Conservation (phyloP, 331 rosid species). For the Cydonia oblonga region DNA sequence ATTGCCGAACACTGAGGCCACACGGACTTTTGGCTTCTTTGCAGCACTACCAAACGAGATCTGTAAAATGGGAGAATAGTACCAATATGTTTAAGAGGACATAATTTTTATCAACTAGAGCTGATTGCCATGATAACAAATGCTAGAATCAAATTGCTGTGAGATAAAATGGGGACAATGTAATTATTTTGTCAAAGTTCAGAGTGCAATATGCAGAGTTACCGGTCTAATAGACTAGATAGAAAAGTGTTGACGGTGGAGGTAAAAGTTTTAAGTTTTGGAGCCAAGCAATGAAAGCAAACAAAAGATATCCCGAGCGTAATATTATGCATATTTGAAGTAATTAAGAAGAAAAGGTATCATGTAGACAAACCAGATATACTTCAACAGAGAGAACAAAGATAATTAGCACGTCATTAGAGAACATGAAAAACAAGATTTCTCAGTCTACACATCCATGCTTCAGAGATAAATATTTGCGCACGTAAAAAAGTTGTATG, state of each 20-base stretch:
- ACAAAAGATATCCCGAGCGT: background rate
- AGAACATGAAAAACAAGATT: background rate
- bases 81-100: background rate
- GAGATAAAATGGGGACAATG: too few relatives aligned
- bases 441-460: background rate
- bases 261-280: background rate
- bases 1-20: slow-evolving; percentile 53
- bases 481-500: background rate
- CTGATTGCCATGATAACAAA: background rate
- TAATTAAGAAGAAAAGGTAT: too few relatives aligned
- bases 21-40: slow-evolving; percentile 46
- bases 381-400: background rate
- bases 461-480: background rate
- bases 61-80: slow-evolving; percentile 21
- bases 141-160: background rate
- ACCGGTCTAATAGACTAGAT: background rate
- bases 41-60: slow-evolving; percentile 32
- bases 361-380: background rate
- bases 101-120: too few relatives aligned
- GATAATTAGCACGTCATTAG: background rate
- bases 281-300: background rate
- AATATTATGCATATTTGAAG: background rate
- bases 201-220: background rate
- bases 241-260: background rate
- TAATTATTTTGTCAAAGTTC: background rate